Evolutionary conservation across 306 rosid genomes (phyloP).

Genomic region (Clitoria ternatea): DNA sequence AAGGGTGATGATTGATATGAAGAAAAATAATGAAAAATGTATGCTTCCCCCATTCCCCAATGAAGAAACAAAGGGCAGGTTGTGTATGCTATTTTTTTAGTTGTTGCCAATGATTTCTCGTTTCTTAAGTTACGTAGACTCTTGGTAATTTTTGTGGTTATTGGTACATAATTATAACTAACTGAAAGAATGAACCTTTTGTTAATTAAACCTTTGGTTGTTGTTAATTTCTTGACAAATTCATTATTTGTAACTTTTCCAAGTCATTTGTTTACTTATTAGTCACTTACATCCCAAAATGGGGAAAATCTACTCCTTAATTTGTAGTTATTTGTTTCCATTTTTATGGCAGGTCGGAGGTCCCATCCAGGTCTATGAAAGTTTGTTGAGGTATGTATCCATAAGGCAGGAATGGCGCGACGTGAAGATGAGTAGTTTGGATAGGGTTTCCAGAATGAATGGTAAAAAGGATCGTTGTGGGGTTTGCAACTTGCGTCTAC

Average conservation of each 20-base stretch:
- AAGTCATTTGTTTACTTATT: not conserved
- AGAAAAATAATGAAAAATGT: not conserved
- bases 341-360: no score
- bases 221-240: slow-evolving; percentile 20
- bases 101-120: slow-evolving; percentile 34
- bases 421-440: no score
- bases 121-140: slow-evolving; percentile 21
- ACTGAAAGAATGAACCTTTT: slow-evolving; percentile 6
- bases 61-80: slow-evolving; percentile 10
- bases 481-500: no score
- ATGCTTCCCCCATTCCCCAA: not conserved
- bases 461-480: no score
- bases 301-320: not conserved
- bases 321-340: slow-evolving; percentile 14
- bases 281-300: not conserved
- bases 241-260: not conserved
- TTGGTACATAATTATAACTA: not conserved
- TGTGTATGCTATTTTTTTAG: slow-evolving; percentile 30
- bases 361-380: no score
- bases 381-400: no score
- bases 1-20: not conserved
- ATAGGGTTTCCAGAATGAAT: no score
- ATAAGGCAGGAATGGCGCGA: no score
- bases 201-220: not conserved
- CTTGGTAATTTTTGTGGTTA: slow-evolving; percentile 15